Evolutionary conservation across 768 basidiomycete species (phyloP), one percentile per base, ranked within the genome.

Genomic region (Xanthoconium stramineum): DNA sequence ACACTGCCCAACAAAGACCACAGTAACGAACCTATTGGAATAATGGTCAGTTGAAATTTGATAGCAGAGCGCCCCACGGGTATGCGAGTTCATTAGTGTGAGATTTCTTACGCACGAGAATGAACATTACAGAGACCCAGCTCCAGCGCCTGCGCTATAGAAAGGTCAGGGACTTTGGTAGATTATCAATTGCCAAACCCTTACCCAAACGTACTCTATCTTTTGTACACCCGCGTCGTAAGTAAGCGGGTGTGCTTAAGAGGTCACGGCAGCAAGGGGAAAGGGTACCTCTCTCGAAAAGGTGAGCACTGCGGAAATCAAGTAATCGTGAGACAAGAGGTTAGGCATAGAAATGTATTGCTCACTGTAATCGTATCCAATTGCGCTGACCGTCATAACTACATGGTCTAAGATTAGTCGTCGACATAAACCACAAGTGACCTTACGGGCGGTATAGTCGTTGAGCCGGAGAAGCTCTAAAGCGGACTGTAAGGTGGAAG

Each of bases 361-460:
- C 62, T 55, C 35, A 57, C 62, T 8, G n/a, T 64, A 63, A 44
- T 63, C 62, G 29, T 63, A 64, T 46, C 47, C 55, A 20, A 64
- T 20, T 4, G 47, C 7, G 33, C 38, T 38, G 28, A 55, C 35
- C 19, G 54, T 45, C 10, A 51, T 17, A 11, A 61, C 62, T 63
- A 12, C 12, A 30, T 13, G 17, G 20, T 10, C 5, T 46, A 5
- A 46, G 44, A 24, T 48, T 2, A 14, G 35, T 50, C 2, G 2
- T 29, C 30, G 38, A 55, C 37, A 0, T 2, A 11, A 29, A 11
- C 10, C 2, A 3, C 5, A 8, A 13, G 12, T 1, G 29, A 29
- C 11, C 40, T 1, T 30, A 62, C 61, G 4, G 17, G 44, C 13
- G 6, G 37, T 6, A 35, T 33, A 59, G 11, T 48, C 28, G 5